Conservation (phyloP, 495 filamentous ascomycete species). For the Lophium mytilinum region DNA sequence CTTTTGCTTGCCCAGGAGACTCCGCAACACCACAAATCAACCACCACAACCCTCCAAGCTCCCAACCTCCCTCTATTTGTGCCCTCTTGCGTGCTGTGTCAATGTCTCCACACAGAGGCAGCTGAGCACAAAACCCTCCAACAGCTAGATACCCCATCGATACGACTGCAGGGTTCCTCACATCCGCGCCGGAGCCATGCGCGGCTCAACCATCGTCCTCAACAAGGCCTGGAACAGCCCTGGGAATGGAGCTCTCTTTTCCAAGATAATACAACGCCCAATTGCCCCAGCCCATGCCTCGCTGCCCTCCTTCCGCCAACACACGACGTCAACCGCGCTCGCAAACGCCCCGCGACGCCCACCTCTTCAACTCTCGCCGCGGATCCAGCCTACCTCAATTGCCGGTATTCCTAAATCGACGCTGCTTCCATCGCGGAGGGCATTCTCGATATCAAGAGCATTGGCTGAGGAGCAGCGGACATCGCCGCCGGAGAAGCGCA, state of each 20-base stretch:
- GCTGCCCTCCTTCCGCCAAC: background rate
- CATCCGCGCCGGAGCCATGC: constrained; percentile 14
- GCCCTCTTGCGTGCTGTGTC: too few species aligned
- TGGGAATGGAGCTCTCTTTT: constrained; percentile 32
- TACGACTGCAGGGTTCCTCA: background rate
- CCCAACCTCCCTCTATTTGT: too few species aligned
- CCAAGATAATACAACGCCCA: constrained; percentile 21
- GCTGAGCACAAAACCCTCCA: too few species aligned
- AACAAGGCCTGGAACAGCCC: constrained; percentile 29
- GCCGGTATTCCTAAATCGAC: background rate
- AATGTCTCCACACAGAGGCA: too few species aligned
- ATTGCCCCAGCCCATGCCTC: background rate
- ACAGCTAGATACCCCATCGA: too few species aligned
- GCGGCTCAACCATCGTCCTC: constrained; percentile 20
- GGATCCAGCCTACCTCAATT: background rate
- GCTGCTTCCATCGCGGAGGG: constrained; percentile 1
- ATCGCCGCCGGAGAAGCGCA: constrained; percentile 5
- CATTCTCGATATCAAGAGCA: constrained; percentile 15
- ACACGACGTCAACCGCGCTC: background rate
- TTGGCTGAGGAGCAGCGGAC: constrained; percentile 7
- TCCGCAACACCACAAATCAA: too few species aligned
- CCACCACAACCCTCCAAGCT: too few species aligned
- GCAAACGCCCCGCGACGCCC: background rate
- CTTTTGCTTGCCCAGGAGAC: too few species aligned
- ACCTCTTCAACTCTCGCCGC: background rate